Evolutionary conservation across 352 stramenopile species (phyloP).

Genomic region (Globisporangium echinulatum): DNA sequence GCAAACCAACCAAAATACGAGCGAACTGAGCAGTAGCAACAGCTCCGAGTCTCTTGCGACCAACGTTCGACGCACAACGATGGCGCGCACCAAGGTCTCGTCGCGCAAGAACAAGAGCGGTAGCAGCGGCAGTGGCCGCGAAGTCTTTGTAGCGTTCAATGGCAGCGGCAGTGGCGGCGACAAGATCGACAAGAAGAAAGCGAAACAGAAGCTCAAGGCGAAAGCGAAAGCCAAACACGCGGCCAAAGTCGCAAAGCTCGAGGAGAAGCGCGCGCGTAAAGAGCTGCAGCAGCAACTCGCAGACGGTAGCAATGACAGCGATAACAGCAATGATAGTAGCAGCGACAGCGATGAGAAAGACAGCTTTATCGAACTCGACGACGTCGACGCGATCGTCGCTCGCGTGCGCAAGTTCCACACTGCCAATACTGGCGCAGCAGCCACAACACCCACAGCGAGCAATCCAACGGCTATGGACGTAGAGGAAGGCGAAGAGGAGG

Average conservation of each 20-base stretch:
- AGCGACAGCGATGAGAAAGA: constrained; percentile 23
- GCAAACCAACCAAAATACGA: not conserved
- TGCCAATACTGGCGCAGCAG: not conserved
- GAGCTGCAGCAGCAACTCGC: constrained; percentile 4
- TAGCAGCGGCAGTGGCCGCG: not conserved
- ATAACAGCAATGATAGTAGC: constrained; percentile 14
- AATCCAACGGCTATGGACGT: not conserved
- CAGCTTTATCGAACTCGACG: constrained; percentile 46
- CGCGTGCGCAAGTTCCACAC: not conserved
- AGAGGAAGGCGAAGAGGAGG: constrained; percentile 26
- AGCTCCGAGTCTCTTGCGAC: not conserved
- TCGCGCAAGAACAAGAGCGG: constrained; percentile 25
- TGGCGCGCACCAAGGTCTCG: constrained; percentile 41
- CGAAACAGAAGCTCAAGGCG: constrained; percentile 53
- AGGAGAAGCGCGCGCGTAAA: constrained; percentile 27
- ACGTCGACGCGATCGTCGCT: constrained; percentile 4
- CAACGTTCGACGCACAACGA: constrained; percentile 10
- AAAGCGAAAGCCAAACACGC: constrained; percentile 49
- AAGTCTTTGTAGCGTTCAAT: no score
- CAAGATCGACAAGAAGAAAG: constrained; percentile 33
- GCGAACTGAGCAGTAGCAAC: constrained; percentile 3
- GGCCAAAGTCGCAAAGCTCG: constrained; percentile 43
- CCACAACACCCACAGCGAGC: no score
- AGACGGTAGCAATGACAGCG: constrained; percentile 3
- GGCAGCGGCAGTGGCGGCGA: constrained; percentile 13